phyloP scores from a whole-genome alignment of 1,139 yeast species.

The Geotrichum citri-aurantii region DNA sequence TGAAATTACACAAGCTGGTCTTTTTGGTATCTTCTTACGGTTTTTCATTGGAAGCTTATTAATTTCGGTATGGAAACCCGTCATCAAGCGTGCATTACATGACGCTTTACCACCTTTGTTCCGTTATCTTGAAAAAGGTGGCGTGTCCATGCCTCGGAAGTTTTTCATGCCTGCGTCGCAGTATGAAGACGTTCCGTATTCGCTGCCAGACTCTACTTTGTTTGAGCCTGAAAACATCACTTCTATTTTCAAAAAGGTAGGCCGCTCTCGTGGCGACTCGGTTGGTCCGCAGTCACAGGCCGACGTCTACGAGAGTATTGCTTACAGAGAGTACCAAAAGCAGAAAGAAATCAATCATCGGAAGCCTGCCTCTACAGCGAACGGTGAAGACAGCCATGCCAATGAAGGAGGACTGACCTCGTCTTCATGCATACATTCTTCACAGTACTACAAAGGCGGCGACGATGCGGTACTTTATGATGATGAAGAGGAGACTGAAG shows the following conservation, averaged over 20 bases:
- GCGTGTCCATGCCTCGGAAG: slow-evolving; percentile 39
- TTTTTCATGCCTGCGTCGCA: slow-evolving; percentile 38
- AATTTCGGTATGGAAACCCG: slow-evolving; percentile 64
- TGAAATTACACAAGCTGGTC: slow-evolving; percentile 4
- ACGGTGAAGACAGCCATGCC: slow-evolving; percentile 26
- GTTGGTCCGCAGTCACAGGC: slow-evolving; percentile 44
- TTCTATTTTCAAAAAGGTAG: slow-evolving; percentile 29
- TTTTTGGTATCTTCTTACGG: slow-evolving; percentile 33
- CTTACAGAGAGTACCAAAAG: slow-evolving; percentile 32
- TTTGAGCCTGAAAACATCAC: slow-evolving; percentile 34
- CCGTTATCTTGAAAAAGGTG: slow-evolving; percentile 34
- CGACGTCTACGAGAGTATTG: slow-evolving; percentile 39
- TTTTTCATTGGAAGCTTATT: slow-evolving; percentile 51
- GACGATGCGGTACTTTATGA: slow-evolving; percentile 9
- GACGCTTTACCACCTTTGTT: slow-evolving; percentile 40
- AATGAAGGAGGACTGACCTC: slow-evolving; percentile 5
- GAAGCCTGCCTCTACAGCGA: slow-evolving; percentile 6
- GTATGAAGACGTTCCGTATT: slow-evolving; percentile 35
- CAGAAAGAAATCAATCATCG: slow-evolving; percentile 20
- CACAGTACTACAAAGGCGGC: not conserved
- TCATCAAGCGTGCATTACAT: slow-evolving; percentile 58
- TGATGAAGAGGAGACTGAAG: slow-evolving; percentile 22
- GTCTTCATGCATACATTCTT: not conserved
- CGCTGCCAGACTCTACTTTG: slow-evolving; percentile 33
- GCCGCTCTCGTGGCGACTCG: slow-evolving; percentile 35